Percentiles rank a stretch among this genome's conserved stretches.
Conservation (phyloP, 139 green algal genomes). For the Chlorella sorokiniana region DNA sequence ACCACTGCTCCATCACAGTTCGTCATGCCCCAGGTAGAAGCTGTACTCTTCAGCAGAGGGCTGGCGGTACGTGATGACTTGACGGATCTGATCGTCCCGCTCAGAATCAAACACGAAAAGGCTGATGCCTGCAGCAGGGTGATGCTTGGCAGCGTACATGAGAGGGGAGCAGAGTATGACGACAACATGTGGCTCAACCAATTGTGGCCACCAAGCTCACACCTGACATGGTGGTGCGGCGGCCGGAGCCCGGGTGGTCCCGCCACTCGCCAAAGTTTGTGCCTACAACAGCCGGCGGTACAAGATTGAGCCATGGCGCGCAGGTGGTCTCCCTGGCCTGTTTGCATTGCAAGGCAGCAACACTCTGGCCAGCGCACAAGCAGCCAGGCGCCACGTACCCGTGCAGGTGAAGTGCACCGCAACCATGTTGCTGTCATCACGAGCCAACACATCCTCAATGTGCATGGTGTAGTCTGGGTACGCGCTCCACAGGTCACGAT, state of each 20-base stretch:
- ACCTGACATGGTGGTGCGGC: constrained; percentile 16
- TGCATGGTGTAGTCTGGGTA: constrained; percentile 22
- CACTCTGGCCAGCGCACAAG: not conserved
- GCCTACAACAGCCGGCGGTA: not conserved
- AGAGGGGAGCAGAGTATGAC: not conserved
- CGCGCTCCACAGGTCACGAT: not conserved
- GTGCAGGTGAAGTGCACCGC: constrained; percentile 18
- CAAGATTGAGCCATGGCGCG: no score
- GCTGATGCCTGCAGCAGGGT: constrained; percentile 4
- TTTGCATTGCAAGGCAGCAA: not conserved
- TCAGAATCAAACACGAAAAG: constrained; percentile 13
- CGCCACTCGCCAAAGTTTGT: constrained; percentile 13
- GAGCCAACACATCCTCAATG: constrained; percentile 5
- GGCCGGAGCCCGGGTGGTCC: not conserved
- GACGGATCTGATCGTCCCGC: not conserved
- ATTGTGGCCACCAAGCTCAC: not conserved
- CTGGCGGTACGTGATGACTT: constrained; percentile 21
- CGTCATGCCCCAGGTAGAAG: not conserved
- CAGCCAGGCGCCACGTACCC: not conserved
- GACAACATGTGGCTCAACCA: not conserved
- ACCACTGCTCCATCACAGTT: not conserved
- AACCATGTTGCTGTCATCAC: not conserved
- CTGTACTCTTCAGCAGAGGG: not conserved
- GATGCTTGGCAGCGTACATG: no score
- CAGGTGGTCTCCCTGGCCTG: no score